These are phyloP conservation scores for Hericium alpestre DNA, from an alignment of 768 basidiomycete genomes.

Conservation along the genomic window DNA sequence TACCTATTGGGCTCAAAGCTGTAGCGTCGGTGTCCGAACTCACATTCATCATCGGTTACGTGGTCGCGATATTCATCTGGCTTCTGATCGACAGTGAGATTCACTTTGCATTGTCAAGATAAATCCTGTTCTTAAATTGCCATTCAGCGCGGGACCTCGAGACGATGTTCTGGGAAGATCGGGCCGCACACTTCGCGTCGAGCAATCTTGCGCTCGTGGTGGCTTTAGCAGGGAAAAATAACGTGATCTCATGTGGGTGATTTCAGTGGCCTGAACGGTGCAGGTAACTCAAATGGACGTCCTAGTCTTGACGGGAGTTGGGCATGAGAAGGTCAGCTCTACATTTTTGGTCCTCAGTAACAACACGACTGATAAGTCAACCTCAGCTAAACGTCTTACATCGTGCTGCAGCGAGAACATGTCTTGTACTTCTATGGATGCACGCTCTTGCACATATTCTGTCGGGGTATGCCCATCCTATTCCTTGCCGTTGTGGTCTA, in stretches of 20 bases:
- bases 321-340: slow-evolving; percentile 36
- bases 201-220: slow-evolving; percentile 42
- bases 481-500: not conserved
- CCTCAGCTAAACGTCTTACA: slow-evolving; percentile 34
- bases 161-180: slow-evolving; percentile 19
- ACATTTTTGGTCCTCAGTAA: not conserved
- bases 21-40: slow-evolving; percentile 33
- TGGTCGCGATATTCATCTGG: slow-evolving; percentile 33
- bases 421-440: slow-evolving; percentile 34
- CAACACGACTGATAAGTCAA: not conserved
- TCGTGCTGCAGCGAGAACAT: slow-evolving; percentile 31
- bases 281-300: not conserved
- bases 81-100: slow-evolving; percentile 36
- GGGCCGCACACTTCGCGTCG: slow-evolving; percentile 32
- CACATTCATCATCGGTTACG: slow-evolving; percentile 35
- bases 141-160: slow-evolving; percentile 12
- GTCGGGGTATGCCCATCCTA: slow-evolving; percentile 7
- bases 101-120: not conserved
- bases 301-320: slow-evolving; percentile 39
- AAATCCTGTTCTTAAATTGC: not conserved
- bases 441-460: slow-evolving; percentile 25
- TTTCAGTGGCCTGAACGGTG: not conserved
- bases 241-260: slow-evolving; percentile 37
- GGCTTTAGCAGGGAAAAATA: slow-evolving; percentile 48
- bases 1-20: slow-evolving; percentile 32